These are phyloP conservation scores for Ichthyophthirius multifiliis DNA, from an alignment of 169 alveolate genomes.

Conservation along the genomic window DNA sequence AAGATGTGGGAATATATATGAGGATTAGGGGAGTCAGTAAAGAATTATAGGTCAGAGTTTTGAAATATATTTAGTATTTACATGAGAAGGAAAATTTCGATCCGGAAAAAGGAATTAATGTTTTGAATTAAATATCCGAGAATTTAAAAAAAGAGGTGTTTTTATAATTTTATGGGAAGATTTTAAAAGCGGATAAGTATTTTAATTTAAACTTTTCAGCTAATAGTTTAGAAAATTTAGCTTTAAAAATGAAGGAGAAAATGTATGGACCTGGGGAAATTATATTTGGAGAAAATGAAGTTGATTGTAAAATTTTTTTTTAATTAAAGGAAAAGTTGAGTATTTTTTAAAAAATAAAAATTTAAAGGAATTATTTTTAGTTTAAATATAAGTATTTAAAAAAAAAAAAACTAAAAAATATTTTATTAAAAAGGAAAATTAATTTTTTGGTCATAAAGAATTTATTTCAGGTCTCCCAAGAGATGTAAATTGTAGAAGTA, in stretches of 20 bases:
- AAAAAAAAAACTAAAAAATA: not conserved
- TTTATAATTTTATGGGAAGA: slow-evolving; percentile 5
- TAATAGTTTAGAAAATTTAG: not conserved
- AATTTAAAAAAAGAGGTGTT: not conserved
- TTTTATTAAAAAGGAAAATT: not conserved
- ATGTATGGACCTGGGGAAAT: slow-evolving; percentile 21
- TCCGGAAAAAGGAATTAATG: not conserved
- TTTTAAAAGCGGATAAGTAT: not conserved
- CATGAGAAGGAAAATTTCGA: not conserved
- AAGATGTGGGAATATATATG: not conserved
- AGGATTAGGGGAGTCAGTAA: not conserved
- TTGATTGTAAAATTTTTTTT: not conserved
- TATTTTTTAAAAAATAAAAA: not conserved
- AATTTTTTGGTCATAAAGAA: not conserved
- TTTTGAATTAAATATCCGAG: not conserved
- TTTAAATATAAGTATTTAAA: not conserved
- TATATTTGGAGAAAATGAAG: not conserved
- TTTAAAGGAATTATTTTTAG: not conserved
- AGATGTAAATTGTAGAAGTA: not conserved
- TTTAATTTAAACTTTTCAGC: not conserved
- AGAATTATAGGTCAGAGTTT: not conserved
- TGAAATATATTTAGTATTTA: not conserved
- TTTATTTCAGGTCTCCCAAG: slow-evolving; percentile 2
- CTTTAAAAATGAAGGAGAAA: slow-evolving; percentile 7
- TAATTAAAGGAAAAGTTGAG: not conserved